phyloP scores from a whole-genome alignment of 805 yeast genomes.

The Lipomyces sp. region DNA sequence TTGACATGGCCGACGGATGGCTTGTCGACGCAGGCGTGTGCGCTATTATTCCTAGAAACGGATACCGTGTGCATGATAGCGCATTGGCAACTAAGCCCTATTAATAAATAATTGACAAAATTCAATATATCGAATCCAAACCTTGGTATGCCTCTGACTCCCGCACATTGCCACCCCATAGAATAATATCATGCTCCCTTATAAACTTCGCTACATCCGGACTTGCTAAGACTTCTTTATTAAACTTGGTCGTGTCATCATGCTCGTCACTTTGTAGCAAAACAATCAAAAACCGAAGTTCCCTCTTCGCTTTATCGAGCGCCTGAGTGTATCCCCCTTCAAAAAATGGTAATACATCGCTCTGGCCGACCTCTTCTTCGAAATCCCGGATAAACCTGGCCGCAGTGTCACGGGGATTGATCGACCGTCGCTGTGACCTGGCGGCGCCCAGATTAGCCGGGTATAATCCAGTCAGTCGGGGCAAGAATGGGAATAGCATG shows the following conservation, averaged over 20 bases:
- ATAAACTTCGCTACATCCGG: conserved; percentile 55
- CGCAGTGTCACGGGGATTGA: conserved; percentile 58
- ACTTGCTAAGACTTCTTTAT: conserved; percentile 59
- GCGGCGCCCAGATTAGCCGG: conserved; percentile 50
- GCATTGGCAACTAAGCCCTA: conserved; percentile 61
- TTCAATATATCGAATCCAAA: background rate
- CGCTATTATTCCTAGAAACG: conserved; percentile 76
- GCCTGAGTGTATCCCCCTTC: conserved; percentile 85
- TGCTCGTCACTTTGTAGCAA: conserved; percentile 75
- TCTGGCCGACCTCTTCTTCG: conserved; percentile 51
- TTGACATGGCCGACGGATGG: conserved; percentile 50
- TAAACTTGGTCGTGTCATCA: conserved; percentile 61
- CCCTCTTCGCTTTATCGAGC: conserved; percentile 66
- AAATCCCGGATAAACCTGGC: conserved; percentile 57
- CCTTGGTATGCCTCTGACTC: conserved; percentile 78
- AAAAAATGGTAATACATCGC: conserved; percentile 49
- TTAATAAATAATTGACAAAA: background rate
- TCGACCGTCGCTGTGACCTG: conserved; percentile 44
- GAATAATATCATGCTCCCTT: conserved; percentile 57
- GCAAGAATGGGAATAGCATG: conserved; percentile 48
- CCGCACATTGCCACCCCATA: conserved; percentile 90
- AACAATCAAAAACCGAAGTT: conserved; percentile 73
- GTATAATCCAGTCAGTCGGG: conserved; percentile 46
- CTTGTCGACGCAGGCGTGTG: conserved; percentile 31
- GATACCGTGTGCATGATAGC: conserved; percentile 71